phyloP scores from a whole-genome alignment of 305 asterid genomes.

The Caryopteris hybrid region DNA sequence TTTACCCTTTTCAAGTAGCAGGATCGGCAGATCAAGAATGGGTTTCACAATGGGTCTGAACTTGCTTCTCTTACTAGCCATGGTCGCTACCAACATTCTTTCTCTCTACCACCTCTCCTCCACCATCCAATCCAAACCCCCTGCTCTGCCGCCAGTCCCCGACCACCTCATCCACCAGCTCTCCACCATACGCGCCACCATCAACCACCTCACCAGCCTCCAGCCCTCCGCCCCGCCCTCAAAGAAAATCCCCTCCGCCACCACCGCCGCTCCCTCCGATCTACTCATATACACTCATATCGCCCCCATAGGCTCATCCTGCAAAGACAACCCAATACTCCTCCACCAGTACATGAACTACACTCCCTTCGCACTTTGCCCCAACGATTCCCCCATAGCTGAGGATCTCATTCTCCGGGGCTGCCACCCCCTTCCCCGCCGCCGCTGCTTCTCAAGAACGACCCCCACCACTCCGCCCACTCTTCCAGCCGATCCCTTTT shows the following conservation, averaged over 20 bases:
- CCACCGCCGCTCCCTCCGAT: constrained; percentile 65
- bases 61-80: constrained; percentile 74
- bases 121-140: constrained; percentile 57
- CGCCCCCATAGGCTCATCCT: constrained; percentile 82
- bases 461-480: constrained; percentile 29
- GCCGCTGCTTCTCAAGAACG: constrained; percentile 85
- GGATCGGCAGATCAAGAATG: too few species aligned
- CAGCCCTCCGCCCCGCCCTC: constrained; percentile 39
- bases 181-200: constrained; percentile 94
- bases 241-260: constrained; percentile 28
- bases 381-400: constrained; percentile 53
- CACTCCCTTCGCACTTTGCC: constrained; percentile 79
- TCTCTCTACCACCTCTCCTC: constrained; percentile 98
- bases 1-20: constrained; percentile 1
- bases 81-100: constrained; percentile 97
- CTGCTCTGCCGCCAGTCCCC: constrained; percentile 61
- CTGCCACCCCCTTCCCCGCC: constrained; percentile 97
- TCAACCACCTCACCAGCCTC: constrained; percentile 71
- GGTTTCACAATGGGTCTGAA: constrained; percentile 91
- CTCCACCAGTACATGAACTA: constrained; percentile 85
- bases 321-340: constrained; percentile 69
- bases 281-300: constrained; percentile 74
- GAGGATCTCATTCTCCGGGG: constrained; percentile 83
- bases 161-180: constrained; percentile 94
- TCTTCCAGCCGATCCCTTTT: constrained; percentile 65